Base-by-base conservation (phyloP, 75 land plant species). In the Pinus taeda region DNA sequence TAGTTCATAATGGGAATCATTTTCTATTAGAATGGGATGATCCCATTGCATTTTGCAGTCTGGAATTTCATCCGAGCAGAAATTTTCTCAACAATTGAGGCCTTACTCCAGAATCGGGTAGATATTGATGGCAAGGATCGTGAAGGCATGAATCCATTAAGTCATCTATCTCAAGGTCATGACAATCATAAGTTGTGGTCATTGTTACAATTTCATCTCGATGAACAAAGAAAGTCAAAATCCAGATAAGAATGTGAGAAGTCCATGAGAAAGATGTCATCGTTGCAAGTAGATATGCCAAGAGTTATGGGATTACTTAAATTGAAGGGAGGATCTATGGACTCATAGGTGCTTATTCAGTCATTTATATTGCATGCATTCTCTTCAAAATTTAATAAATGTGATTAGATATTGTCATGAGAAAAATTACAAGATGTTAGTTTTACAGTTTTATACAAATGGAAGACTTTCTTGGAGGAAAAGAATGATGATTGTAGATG, bases 11-110 rank as follows among this genome's bases (percentile, higher is more conserved):
- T n/a, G n/a, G n/a, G n/a, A n/a, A n/a, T n/a, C n/a, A n/a, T n/a
- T n/a, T n/a, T n/a, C n/a, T n/a, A n/a, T n/a, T n/a, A 95, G 98
- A 95, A 95, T 88, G 98, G 96, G 14, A 95, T 95, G 98, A 91
- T 93, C 1, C 94, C 98, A 57, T 77, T 95, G 60, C 98, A 95
- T 69, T 83, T 95, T 65, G 93, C 96, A 69, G 96, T 93, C 21
- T 95, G 98, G 96, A 66, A 81, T 69, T 86, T 93, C 15, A 80
- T 86, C 2, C 84, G 76, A 65, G 75, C 85, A 59, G 88, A 86
- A 56, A 89, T 88, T 65, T 84, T 80, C 71, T 66, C 81, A 65
- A 82, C 89, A 58, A 96, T 93, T 17, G 87, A 84, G 67, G 83
- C 85, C 57, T 81, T 95, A 79, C 86, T 95, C 7, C 83, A 90